Base-by-base conservation (phyloP, 805 yeast genomes). In the Kodamaea restingae region DNA sequence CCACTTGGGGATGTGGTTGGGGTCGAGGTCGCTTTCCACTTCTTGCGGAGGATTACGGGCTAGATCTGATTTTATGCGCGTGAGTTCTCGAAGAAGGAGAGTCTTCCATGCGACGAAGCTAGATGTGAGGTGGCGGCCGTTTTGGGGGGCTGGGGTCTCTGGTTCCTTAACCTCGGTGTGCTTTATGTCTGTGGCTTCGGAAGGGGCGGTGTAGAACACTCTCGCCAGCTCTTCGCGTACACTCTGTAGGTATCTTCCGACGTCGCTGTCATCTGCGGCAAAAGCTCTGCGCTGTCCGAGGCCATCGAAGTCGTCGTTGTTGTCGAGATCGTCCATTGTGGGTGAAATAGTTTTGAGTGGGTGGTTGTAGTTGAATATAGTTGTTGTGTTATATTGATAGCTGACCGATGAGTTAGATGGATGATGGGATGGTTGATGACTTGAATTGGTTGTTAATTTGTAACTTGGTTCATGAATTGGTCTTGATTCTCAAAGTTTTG, bases 151-250 rank as follows among this genome's bases (percentile, higher is more conserved):
- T 20, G 22, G 22, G 22, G 22, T 20, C n/a, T 20, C 22, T 5
- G 22, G n/a, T n/a, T n/a, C 22, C 5, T 20, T 20, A 8, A 20
- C 22, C 22, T 20, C 7, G 28, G 28, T n/a, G n/a, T n/a, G n/a
- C n/a, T n/a, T 7, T 25, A 7, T 25, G 28, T 7, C 12, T 4
- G 15, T 27, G 31, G 4, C 15, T 14, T 27, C 17, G 12, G 15
- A 4, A 27, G 31, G 6, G 6, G 14, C 28, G 14, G 28, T 20
- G 8, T 20, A 20, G 8, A 20, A 20, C n/a, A 25, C 11, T 10
- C 11, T 6, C 7, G 12, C 63, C 6, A 70, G 68, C 39, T 65
- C 70, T 4, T 47, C 34, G 32, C 69, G 42, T 8, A 67, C 71
- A 3, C 39, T 35, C 4, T 32, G 41, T 28, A 67, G 43, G 38